phyloP scores from a whole-genome alignment of 495 filamentous ascomycete species.

The Xanthoparmelia taractica region DNA sequence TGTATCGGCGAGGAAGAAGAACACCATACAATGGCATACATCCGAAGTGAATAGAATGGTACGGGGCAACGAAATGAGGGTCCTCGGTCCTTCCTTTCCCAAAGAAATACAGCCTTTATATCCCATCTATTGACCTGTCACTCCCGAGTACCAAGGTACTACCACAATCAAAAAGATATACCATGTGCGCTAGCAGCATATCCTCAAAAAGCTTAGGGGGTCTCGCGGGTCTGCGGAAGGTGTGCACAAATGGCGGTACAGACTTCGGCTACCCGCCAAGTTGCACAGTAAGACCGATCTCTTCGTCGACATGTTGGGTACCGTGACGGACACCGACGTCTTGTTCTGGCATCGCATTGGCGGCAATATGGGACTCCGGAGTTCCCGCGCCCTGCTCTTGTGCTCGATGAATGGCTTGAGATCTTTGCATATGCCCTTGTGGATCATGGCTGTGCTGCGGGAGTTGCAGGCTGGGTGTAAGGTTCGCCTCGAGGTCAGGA shows the following conservation, averaged over 20 bases:
- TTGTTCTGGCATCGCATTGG: not conserved
- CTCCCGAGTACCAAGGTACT: not conserved
- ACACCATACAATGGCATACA: not conserved
- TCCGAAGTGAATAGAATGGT: not conserved
- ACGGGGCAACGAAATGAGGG: not conserved
- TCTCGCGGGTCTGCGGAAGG: not conserved
- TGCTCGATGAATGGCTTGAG: conserved; percentile 19
- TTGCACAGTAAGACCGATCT: not conserved
- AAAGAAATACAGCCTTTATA: not conserved
- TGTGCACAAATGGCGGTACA: not conserved
- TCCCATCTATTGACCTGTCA: not conserved
- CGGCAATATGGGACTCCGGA: not conserved
- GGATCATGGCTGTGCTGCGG: not conserved
- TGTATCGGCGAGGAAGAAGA: not conserved
- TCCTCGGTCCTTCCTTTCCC: not conserved
- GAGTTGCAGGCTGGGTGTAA: not conserved
- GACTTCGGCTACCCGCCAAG: not conserved
- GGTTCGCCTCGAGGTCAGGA: not conserved
- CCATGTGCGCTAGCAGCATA: not conserved
- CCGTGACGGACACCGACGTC: not conserved
- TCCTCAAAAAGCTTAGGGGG: no score
- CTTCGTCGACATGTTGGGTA: not conserved
- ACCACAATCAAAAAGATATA: not conserved
- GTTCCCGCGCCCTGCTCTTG: conserved; percentile 30
- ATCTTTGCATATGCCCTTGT: not conserved